A percentile compares a stretch with the other conserved stretches of the same genome.
These are phyloP conservation scores for Cronartium quercuum DNA, from an alignment of 1,284 basidiomycete species.

Conservation along the genomic window DNA sequence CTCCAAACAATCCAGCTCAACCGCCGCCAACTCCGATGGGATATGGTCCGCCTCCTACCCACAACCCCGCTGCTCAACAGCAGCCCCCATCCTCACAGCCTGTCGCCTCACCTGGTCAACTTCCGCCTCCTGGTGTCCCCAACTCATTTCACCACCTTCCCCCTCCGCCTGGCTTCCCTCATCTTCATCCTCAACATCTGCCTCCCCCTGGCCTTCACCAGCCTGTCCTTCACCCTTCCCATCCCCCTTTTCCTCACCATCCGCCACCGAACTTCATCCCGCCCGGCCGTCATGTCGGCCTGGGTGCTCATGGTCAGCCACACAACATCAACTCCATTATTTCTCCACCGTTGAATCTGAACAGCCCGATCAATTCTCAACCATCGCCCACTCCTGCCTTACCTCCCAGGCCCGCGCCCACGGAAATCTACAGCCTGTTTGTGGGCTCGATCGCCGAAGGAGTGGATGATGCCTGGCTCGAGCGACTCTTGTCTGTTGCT, in stretches of 20 bases:
- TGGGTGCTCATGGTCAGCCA: slow-evolving; percentile 32
- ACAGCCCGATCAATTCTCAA: slow-evolving; percentile 7
- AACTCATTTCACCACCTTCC: slow-evolving; percentile 27
- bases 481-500: slow-evolving; percentile 45
- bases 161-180: slow-evolving; percentile 31
- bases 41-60: neutral
- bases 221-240: neutral
- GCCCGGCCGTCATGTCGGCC: slow-evolving; percentile 32
- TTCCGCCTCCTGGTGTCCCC: neutral
- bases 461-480: slow-evolving; percentile 46
- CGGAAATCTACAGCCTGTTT: slow-evolving; percentile 46
- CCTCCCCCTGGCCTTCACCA: slow-evolving; percentile 19
- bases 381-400: slow-evolving; percentile 4
- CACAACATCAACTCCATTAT: slow-evolving; percentile 21
- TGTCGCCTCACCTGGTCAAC: neutral
- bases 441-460: slow-evolving; percentile 46
- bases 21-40: slow-evolving; percentile 16
- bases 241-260: slow-evolving; percentile 30
- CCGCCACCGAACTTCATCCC: slow-evolving; percentile 17
- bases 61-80: neutral
- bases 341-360: slow-evolving; percentile 9
- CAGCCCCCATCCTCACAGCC: neutral
- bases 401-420: slow-evolving; percentile 25
- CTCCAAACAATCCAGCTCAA: neutral
- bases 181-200: slow-evolving; percentile 35